Percentiles rank a stretch among this genome's conserved stretches.
Evolutionary conservation across 495 filamentous ascomycete genomes (phyloP).

Genomic region (Aspergillus panamensis): DNA sequence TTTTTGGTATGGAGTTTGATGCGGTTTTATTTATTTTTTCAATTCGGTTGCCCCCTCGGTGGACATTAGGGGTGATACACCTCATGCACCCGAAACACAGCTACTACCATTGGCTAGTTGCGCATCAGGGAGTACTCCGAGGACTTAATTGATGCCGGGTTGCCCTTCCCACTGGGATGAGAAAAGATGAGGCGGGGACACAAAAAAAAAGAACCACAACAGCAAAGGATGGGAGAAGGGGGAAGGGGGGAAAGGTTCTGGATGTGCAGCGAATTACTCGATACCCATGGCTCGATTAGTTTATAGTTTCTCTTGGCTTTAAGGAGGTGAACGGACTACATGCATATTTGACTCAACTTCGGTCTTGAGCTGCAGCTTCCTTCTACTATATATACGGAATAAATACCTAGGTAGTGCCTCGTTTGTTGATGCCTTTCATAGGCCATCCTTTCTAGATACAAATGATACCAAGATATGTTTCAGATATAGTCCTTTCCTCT

Average conservation of each 20-base stretch:
- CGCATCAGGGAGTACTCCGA: neutral
- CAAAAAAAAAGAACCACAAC: too few relatives aligned
- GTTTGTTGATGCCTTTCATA: neutral
- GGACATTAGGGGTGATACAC: too few relatives aligned
- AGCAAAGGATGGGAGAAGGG: neutral
- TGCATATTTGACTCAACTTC: too few relatives aligned
- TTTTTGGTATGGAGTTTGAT: constrained; percentile 20
- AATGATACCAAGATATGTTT: neutral
- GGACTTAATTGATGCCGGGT: neutral
- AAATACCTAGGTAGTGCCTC: neutral
- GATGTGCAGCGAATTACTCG: constrained; percentile 27
- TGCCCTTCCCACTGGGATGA: neutral
- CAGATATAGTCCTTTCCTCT: too few relatives aligned
- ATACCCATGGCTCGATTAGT: constrained; percentile 36
- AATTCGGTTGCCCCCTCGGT: constrained; percentile 13
- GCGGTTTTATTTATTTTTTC: constrained; percentile 13
- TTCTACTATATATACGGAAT: neutral
- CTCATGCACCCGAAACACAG: too few relatives aligned
- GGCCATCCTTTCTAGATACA: neutral
- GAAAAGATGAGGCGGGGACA: too few relatives aligned
- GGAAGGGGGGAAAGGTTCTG: constrained; percentile 9
- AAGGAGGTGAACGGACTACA: neutral
- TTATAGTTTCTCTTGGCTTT: constrained; percentile 5
- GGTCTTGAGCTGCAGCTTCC: neutral
- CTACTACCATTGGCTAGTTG: neutral